Evolutionary conservation across 306 rosid genomes (phyloP).

Genomic region (Leucaena leucocephala): DNA sequence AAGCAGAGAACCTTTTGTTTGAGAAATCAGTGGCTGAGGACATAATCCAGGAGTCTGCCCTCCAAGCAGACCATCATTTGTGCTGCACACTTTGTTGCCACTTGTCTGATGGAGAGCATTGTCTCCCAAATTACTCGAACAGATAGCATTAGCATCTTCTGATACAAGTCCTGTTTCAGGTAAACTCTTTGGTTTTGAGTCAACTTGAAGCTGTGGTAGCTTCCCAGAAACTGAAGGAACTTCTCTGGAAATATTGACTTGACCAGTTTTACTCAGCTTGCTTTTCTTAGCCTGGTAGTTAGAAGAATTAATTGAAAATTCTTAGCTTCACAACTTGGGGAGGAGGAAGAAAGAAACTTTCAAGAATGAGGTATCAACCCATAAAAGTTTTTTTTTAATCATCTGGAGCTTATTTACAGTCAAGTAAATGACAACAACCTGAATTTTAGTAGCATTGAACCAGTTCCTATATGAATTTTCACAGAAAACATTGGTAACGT

Average conservation of each 20-base stretch:
- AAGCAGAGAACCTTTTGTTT: conserved; percentile 54
- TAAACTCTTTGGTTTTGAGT: conserved; percentile 39
- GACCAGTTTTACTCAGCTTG: conserved; percentile 48
- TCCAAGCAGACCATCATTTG: conserved; percentile 43
- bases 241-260: conserved; percentile 42
- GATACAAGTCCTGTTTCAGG: conserved; percentile 38
- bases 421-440: conserved; percentile 50
- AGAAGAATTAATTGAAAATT: conserved; percentile 25
- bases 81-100: conserved; percentile 34
- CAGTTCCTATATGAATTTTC: conserved; percentile 51
- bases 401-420: conserved; percentile 4
- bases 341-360: conserved; percentile 17
- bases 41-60: conserved; percentile 51
- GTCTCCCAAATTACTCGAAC: conserved; percentile 38
- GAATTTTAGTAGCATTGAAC: conserved; percentile 56
- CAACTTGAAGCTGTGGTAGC: conserved; percentile 33
- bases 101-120: conserved; percentile 32
- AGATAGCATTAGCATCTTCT: conserved; percentile 43
- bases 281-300: conserved; percentile 56
- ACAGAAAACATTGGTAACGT: conserved; percentile 64
- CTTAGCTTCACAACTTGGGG: conserved; percentile 19
- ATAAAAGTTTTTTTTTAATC: conserved; percentile 1
- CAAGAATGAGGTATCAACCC: conserved; percentile 19
- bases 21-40: conserved; percentile 47
- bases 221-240: conserved; percentile 39